phyloP scores from a whole-genome alignment of 495 filamentous ascomycete species.

The Daldinia vernicosa region DNA sequence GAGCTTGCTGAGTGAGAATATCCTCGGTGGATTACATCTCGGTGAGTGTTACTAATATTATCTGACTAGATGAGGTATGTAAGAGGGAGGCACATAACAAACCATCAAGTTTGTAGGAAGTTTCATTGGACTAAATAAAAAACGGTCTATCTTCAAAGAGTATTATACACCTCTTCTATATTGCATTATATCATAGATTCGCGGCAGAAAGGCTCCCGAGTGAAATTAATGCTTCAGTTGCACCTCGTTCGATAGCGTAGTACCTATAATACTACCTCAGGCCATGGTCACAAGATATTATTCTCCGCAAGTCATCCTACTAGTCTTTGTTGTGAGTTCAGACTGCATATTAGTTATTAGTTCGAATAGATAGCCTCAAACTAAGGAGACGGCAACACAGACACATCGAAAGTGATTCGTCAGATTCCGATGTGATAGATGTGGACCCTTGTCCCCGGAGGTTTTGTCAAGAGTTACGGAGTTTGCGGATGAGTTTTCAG shows the following conservation, averaged over 20 bases:
- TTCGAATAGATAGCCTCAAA: neutral
- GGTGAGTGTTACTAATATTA: neutral
- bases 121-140: neutral
- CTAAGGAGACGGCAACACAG: neutral
- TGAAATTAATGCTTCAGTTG: neutral
- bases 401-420: neutral
- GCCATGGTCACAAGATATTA: neutral
- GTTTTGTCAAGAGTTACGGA: neutral
- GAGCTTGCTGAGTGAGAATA: neutral
- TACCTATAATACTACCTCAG: neutral
- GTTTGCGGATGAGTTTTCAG: neutral
- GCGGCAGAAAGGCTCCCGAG: neutral
- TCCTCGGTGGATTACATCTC: neutral
- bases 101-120: too few species aligned
- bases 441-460: neutral
- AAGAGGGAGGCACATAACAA: neutral
- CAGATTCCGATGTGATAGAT: neutral
- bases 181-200: neutral
- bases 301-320: neutral
- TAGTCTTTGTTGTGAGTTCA: neutral
- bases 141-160: neutral
- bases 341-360: neutral
- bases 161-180: neutral
- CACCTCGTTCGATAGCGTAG: neutral
- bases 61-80: neutral